Percentiles rank a stretch among this genome's conserved stretches.
phyloP scores from a whole-genome alignment of 2,329 filamentous ascomycete species.

The Drechslerella dactyloides region DNA sequence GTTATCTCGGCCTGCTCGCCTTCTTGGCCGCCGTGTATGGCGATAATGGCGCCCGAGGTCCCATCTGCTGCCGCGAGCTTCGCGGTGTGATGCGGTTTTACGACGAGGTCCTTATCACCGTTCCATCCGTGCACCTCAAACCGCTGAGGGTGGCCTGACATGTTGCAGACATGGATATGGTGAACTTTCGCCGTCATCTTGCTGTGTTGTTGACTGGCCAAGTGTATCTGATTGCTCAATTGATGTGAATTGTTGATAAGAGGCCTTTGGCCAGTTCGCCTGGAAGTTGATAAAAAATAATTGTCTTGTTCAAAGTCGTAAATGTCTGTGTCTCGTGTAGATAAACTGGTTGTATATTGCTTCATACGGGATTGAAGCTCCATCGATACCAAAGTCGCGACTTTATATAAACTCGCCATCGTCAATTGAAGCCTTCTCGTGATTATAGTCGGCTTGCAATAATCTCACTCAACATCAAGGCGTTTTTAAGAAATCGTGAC shows the following conservation, averaged over 20 bases:
- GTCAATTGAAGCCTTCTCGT: too few species aligned
- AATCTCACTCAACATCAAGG: background rate
- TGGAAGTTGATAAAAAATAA: slow-evolving; percentile 7
- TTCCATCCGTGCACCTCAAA: slow-evolving; percentile 59
- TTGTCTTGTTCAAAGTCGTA: slow-evolving; percentile 24
- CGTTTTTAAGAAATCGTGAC: background rate
- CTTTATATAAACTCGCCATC: background rate
- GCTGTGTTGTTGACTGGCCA: background rate
- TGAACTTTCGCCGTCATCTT: slow-evolving; percentile 52
- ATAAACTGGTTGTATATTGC: background rate
- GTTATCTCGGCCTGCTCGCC: slow-evolving; percentile 60
- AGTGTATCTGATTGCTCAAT: background rate
- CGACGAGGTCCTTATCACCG: slow-evolving; percentile 56
- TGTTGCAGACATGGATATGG: slow-evolving; percentile 57
- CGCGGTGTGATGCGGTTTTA: slow-evolving; percentile 55
- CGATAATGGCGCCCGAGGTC: slow-evolving; percentile 59
- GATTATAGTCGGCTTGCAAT: too few species aligned
- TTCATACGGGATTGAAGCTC: background rate
- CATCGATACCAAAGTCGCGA: background rate
- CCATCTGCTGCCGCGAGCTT: slow-evolving; percentile 57
- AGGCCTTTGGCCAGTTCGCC: background rate
- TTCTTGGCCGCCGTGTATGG: slow-evolving; percentile 58
- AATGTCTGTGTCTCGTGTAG: background rate
- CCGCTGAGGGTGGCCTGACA: slow-evolving; percentile 57
- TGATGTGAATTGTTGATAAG: background rate